Percentiles rank a stretch among this genome's conserved stretches.
Conservation (phyloP, 805 yeast genomes). For the Ogataea angusta region DNA sequence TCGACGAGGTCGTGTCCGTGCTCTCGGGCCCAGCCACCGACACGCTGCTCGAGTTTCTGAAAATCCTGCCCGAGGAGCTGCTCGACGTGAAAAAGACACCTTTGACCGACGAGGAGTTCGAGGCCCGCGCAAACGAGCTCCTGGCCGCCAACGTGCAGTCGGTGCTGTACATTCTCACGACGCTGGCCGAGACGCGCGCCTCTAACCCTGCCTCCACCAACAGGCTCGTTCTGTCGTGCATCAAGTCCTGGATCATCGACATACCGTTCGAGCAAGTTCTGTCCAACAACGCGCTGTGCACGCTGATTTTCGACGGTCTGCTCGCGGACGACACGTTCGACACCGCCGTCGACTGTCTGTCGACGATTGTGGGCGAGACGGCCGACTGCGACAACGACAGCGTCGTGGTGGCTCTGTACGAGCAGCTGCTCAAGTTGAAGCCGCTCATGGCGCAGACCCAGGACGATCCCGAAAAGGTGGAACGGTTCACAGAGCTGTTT, state of each 20-base stretch:
- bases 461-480: constrained; percentile 64
- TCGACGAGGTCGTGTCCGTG: constrained; percentile 58
- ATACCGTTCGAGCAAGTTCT: constrained; percentile 72
- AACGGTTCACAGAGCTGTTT: constrained; percentile 69
- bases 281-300: constrained; percentile 58
- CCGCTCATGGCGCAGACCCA: constrained; percentile 45
- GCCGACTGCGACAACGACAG: constrained; percentile 59
- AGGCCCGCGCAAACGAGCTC: constrained; percentile 57
- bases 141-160: constrained; percentile 64
- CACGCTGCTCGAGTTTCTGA: constrained; percentile 71
- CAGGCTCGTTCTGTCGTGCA: constrained; percentile 61
- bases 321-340: constrained; percentile 67
- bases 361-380: constrained; percentile 77
- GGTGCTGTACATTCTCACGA: constrained; percentile 61
- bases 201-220: constrained; percentile 33
- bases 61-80: constrained; percentile 88
- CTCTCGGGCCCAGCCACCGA: constrained; percentile 43
- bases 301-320: constrained; percentile 63
- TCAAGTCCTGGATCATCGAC: constrained; percentile 90
- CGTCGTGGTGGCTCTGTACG: constrained; percentile 62
- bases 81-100: constrained; percentile 73
- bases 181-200: constrained; percentile 36
- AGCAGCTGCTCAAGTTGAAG: constrained; percentile 62
- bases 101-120: constrained; percentile 77
- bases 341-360: constrained; percentile 81